phyloP scores from a whole-genome alignment of 2,329 filamentous ascomycete genomes.

The Fusarium protoensiforme region DNA sequence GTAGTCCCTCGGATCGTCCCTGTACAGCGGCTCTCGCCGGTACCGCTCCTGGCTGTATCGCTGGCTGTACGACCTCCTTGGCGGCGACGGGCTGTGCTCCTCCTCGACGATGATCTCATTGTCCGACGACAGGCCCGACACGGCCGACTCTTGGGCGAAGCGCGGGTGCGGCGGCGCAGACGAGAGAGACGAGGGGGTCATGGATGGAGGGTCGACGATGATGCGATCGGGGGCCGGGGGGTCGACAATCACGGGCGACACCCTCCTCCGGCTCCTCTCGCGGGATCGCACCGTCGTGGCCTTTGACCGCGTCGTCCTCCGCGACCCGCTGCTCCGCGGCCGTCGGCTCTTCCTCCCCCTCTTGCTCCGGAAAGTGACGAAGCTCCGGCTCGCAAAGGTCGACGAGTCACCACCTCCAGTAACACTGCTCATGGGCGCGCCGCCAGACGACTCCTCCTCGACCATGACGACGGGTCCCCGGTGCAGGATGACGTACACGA shows the following conservation, averaged over 20 bases:
- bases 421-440: slow-evolving; percentile 34
- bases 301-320: slow-evolving; percentile 38
- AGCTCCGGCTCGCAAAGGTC: slow-evolving; percentile 29
- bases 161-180: slow-evolving; percentile 41
- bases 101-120: slow-evolving; percentile 54
- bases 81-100: slow-evolving; percentile 44
- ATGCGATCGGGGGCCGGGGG: slow-evolving; percentile 28
- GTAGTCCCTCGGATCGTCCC: slow-evolving; percentile 34
- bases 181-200: background rate
- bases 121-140: slow-evolving; percentile 45
- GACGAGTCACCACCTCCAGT: slow-evolving; percentile 30
- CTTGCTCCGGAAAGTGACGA: slow-evolving; percentile 34
- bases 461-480: slow-evolving; percentile 50
- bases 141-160: slow-evolving; percentile 37
- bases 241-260: slow-evolving; percentile 32
- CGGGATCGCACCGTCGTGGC: slow-evolving; percentile 27
- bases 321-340: slow-evolving; percentile 25
- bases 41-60: slow-evolving; percentile 39
- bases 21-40: slow-evolving; percentile 38
- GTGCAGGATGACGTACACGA: slow-evolving; percentile 62
- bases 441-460: slow-evolving; percentile 29
- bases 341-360: slow-evolving; percentile 26
- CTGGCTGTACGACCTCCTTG: slow-evolving; percentile 34
- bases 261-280: slow-evolving; percentile 29
- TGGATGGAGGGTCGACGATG: slow-evolving; percentile 43